Evolutionary conservation across 352 stramenopile genomes (phyloP), one percentile per base, ranked within the genome.

Genomic region (Peronospora farinosa): DNA sequence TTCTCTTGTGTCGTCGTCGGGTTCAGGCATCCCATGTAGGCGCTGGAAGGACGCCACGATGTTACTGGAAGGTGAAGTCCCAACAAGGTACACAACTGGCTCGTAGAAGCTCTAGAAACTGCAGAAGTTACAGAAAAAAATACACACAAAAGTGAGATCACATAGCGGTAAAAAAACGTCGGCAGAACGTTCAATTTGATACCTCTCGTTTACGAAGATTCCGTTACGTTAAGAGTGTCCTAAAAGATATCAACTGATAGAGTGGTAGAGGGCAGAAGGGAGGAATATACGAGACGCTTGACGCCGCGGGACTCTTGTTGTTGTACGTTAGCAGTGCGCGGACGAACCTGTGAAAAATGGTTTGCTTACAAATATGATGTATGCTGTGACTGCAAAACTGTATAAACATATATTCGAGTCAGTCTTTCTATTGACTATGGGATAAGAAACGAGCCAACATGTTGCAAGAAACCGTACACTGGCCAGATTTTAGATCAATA

Each of bases 1-100:
- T 32, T 72, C 51, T 53, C 54, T 73, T 46, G 39, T 44, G 49
- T 67, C 51, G 35, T 69, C 53, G 31, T 60, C 50, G 40, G 48
- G 42, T 48, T 11, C 52, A 49, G 54, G 63, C 70, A 81, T 81
- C 33, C 68, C 71, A 82, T 77, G 68, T 73, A 81, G 51, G 55
- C 40, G 49, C 57, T 55, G 49, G 30, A 55, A 51, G 42, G 51
- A 47, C 47, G 46, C 46, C 45, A 50, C 40, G 15, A 42, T 57
- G 28, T 54, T 15, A 15, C 13, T 37, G 16, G 37, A 15, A 25
- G 8, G 15, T 33, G 40, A 9, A 30, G 23, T 42, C 49, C 44
- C 19, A 7, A 47, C 21, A 44, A 63, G 42, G 54, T 62, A 27
- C 36, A 35, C 23, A 21, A 23, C 19, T 46, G 13, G 40, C 23